phyloP scores from a whole-genome alignment of 345 rosid genomes.

The Pseudoturritis turrita region DNA sequence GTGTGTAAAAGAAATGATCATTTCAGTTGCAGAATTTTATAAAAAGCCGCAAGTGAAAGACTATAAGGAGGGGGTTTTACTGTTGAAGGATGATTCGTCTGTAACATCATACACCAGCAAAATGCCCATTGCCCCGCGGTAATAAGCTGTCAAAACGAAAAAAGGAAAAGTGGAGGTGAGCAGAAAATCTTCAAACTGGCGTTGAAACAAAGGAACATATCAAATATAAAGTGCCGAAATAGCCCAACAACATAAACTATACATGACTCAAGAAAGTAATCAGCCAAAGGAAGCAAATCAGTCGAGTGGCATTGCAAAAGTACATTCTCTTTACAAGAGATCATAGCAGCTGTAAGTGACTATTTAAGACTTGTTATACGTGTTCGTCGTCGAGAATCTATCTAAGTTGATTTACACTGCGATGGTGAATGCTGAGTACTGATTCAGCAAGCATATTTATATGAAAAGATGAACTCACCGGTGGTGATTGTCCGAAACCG shows the following conservation, averaged over 20 bases:
- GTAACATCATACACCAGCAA: slow-evolving; percentile 89
- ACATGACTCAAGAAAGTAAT: neutral
- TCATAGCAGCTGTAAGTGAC: neutral
- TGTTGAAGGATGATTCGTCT: slow-evolving; percentile 85
- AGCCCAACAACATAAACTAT: neutral
- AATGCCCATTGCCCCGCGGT: slow-evolving; percentile 94
- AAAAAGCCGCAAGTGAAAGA: neutral
- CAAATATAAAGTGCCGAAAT: neutral
- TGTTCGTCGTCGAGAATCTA: neutral
- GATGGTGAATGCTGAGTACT: neutral
- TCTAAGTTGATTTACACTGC: neutral
- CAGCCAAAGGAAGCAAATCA: neutral
- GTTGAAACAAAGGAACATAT: neutral
- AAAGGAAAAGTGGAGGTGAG: neutral
- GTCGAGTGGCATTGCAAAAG: neutral
- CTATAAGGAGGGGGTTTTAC: slow-evolving; percentile 33
- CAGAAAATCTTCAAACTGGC: neutral
- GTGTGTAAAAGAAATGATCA: neutral
- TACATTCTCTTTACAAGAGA: neutral
- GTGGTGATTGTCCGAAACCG: slow-evolving; percentile 90
- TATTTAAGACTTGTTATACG: neutral
- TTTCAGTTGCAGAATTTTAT: neutral
- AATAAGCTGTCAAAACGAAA: slow-evolving; percentile 51
- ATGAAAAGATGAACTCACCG: slow-evolving; percentile 33
- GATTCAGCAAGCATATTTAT: neutral